Evolutionary conservation across 352 stramenopile species (phyloP), one percentile per base, ranked within the genome.

Genomic region (Peronospora belbahrii): DNA sequence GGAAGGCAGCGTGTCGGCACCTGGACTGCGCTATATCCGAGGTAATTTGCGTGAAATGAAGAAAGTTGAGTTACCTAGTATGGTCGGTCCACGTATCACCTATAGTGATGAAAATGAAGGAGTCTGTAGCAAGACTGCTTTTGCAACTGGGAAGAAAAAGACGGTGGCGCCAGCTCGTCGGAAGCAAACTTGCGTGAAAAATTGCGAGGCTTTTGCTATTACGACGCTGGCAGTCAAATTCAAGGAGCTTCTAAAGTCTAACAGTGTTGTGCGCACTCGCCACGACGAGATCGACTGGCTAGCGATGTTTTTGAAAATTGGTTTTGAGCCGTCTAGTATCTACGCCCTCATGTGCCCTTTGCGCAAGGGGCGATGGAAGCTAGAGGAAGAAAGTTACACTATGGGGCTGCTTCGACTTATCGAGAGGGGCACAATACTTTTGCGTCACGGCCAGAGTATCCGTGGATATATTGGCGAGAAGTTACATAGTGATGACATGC

Each of bases 281-380:
- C 70, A 81, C 56, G 79, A 85, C 23, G 75, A 88, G 44, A 83
- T 88, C 43, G 77, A 89, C 47, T 89, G 74, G 77, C 72, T 85
- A 6, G 70, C 74, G 0, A 85, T 70, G 6, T 89, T 89, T 32
- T 42, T 89, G 1, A 83, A 75, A 8, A 71, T 87, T 1, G 77
- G 77, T 15, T 89, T 87, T 32, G 73, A 85, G 44, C 52, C 62
- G 2, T 76, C 65, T 43, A 81, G 72, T 50, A 87, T 89, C 58
- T 89, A 83, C 59, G 69, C 70, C 10, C 62, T 84, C 42, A 78
- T 89, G 63, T 89, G 77, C 50, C 74, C 72, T 7, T 52, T 84
- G 17, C 74, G 77, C 34, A 89, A 87, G 22, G 77, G 74, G 6
- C 66, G 78, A 0, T 89, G 78, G 75, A 84, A 87, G 42, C 54